Percentiles rank a stretch among this genome's conserved stretches.
Conservation (phyloP, 2,329 filamentous ascomycete species). For the Stachybotrys echinatus region DNA sequence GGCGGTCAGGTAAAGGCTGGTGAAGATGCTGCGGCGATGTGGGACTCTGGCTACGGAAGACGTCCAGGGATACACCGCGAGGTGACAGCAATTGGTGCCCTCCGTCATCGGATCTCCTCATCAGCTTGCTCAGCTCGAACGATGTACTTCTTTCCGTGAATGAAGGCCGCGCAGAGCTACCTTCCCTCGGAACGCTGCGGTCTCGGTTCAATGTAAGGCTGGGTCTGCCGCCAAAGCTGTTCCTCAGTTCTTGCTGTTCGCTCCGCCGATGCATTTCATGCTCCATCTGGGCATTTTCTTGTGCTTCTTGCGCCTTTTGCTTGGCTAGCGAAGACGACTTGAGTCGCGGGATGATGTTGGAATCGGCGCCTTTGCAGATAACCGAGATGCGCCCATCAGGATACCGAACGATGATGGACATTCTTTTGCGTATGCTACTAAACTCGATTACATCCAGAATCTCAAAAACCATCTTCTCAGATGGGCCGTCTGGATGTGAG, state of each 20-base stretch:
- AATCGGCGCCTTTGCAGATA: slow-evolving; percentile 89
- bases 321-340: slow-evolving; percentile 68
- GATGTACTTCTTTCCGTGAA: slow-evolving; percentile 34
- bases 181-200: slow-evolving; percentile 20
- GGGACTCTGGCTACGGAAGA: slow-evolving; percentile 22
- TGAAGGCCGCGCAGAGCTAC: slow-evolving; percentile 21
- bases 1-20: slow-evolving; percentile 52
- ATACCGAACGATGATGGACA: slow-evolving; percentile 85
- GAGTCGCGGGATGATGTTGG: slow-evolving; percentile 71
- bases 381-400: slow-evolving; percentile 77
- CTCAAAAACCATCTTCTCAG: slow-evolving; percentile 62
- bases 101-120: slow-evolving; percentile 33
- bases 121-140: slow-evolving; percentile 35
- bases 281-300: slow-evolving; percentile 57
- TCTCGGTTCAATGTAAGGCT: slow-evolving; percentile 47
- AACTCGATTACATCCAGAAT: slow-evolving; percentile 88
- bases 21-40: slow-evolving; percentile 34
- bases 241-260: slow-evolving; percentile 47
- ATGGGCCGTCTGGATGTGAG: slow-evolving; percentile 26
- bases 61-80: slow-evolving; percentile 44
- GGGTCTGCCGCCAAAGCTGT: slow-evolving; percentile 49
- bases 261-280: slow-evolving; percentile 50
- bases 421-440: slow-evolving; percentile 80
- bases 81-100: slow-evolving; percentile 28
- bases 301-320: slow-evolving; percentile 65